Conservation (phyloP, 2,329 filamentous ascomycete species). For the Aureobasidium sp. region DNA sequence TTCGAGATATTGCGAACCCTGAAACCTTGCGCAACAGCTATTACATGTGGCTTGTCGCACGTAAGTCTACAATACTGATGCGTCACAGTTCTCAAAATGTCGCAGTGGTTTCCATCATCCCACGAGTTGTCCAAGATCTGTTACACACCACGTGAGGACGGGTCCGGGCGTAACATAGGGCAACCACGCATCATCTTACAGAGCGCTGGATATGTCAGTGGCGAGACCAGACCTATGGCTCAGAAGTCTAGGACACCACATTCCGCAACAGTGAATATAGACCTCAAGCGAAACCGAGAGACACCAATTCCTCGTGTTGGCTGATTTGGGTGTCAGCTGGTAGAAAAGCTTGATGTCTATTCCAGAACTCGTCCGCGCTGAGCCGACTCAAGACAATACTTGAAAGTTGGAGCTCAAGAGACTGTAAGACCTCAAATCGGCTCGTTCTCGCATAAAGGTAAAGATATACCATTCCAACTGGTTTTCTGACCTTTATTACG, state of each 20-base stretch:
- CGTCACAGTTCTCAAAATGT: background rate
- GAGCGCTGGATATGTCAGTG: background rate
- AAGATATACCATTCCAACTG: background rate
- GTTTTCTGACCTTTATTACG: no score
- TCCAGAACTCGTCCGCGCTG: constrained; percentile 5
- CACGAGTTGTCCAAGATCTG: background rate
- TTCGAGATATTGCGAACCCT: background rate
- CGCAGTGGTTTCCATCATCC: background rate
- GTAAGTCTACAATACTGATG: background rate
- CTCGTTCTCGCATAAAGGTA: background rate
- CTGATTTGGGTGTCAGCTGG: no score
- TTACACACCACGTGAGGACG: background rate
- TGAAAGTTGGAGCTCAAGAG: background rate
- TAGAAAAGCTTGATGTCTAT: no score
- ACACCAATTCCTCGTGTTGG: no score
- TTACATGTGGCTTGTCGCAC: background rate
- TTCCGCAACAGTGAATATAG: no score
- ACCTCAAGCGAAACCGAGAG: no score
- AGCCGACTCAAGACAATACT: background rate
- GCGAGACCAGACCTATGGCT: background rate
- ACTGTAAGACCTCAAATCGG: background rate
- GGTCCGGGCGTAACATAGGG: background rate
- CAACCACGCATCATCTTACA: no score
- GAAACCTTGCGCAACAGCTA: background rate
- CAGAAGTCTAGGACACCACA: no score